These are phyloP conservation scores for Suillus paluster DNA, from an alignment of 768 basidiomycete genomes.

Conservation along the genomic window DNA sequence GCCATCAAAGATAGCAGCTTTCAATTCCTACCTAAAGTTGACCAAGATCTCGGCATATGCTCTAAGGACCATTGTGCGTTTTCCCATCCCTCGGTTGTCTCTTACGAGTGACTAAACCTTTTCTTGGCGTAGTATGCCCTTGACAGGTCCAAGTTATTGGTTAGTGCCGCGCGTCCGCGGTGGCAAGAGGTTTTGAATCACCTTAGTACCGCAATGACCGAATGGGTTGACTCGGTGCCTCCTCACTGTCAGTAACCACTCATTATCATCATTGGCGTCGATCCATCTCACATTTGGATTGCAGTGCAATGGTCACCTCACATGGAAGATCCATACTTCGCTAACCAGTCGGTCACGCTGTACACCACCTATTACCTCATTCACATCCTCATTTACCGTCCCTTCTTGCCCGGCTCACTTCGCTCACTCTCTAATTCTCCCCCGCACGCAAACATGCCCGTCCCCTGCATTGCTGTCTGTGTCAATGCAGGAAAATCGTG, in stretches of 20 bases:
- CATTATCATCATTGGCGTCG: background rate
- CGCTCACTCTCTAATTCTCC: conserved; percentile 25
- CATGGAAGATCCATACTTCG: conserved; percentile 49
- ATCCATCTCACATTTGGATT: conserved; percentile 9
- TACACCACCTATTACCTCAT: conserved; percentile 62
- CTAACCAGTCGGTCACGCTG: conserved; percentile 61
- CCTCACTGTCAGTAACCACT: conserved; percentile 56
- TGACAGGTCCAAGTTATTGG: conserved; percentile 61
- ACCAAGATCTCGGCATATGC: conserved; percentile 73
- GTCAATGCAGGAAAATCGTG: conserved; percentile 64
- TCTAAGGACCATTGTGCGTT: conserved; percentile 66
- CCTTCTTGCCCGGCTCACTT: conserved; percentile 57
- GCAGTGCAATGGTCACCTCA: conserved; percentile 65
- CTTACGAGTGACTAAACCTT: conserved; percentile 6
- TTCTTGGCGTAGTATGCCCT: conserved; percentile 62
- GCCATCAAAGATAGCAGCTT: conserved; percentile 61
- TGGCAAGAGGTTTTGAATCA: conserved; percentile 68
- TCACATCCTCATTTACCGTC: conserved; percentile 71
- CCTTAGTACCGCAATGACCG: conserved; percentile 68
- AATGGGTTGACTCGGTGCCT: conserved; percentile 75
- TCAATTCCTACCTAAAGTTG: conserved; percentile 67
- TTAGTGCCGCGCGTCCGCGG: conserved; percentile 54
- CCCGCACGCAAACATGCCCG: conserved; percentile 38
- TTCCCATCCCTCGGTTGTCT: conserved; percentile 8
- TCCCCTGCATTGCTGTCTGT: conserved; percentile 62